Evolutionary conservation across 1,139 yeast genomes (phyloP), one percentile per base, ranked within the genome.

Genomic region (Yamadazyma oceani): DNA sequence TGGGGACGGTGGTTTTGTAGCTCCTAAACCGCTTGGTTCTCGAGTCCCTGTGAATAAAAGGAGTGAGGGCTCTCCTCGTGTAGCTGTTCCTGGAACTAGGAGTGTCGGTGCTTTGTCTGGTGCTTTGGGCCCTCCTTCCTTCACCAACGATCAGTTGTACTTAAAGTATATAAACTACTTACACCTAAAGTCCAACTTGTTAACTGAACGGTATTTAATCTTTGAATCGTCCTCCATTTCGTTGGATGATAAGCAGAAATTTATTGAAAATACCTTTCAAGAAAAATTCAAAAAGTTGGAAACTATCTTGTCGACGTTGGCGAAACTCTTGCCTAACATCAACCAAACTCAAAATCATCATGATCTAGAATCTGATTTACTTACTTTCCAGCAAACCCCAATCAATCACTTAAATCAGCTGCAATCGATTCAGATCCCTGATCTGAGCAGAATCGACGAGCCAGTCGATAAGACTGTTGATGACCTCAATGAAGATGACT

Each of bases 191-290:
- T 57, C 57, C 30, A 46, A 51, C 29, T 45, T 64, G 13, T 51
- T 65, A 5, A 50, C 58, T 17, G 56, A 62, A 40, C 40, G 65
- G 37, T 56, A 61, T 34, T 38, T 49, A 5, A 54, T 56, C 5
- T 62, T 55, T 36, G 69, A 64, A 41, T 64, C 69, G 4, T 58
- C 69, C 1, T 57, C 66, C n/a, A 55, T 64, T 10, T 63, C 71
- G 2, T 44, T 60, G 7, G 70, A 65, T 40, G 61, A 58, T 10
- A 66, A 66, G 39, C 50, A 56, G 26, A 45, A 49, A 17, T 61
- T 62, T 47, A 51, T 60, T 17, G 38, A 39, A 17, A 42, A 42
- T n/a, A 50, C 36, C 15, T 60, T 57, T 36, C 47, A 48, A 9
- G 61, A 63, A 0, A 39, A 52, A 29, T 62, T 26, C 38, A 39